Percentiles rank a stretch among this genome's conserved stretches.
phyloP scores from a whole-genome alignment of 2,329 filamentous ascomycete species.

The Talaromyces verruculosus region DNA sequence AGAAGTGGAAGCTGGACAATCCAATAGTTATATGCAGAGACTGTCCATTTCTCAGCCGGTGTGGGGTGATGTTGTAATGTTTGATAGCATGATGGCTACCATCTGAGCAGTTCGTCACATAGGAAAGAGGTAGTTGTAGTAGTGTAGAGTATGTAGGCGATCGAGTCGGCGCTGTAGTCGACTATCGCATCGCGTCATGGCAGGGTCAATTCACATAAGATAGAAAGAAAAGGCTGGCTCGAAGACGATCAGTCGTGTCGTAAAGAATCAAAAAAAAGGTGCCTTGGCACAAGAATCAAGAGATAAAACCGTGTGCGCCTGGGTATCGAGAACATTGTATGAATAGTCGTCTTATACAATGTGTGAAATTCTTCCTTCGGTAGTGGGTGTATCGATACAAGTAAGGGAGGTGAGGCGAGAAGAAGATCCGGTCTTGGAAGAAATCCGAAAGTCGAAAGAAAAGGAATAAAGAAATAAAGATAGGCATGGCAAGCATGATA shows the following conservation, averaged over 20 bases:
- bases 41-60: not conserved
- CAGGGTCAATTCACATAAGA: constrained; percentile 21
- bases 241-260: constrained; percentile 36
- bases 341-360: constrained; percentile 16
- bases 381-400: constrained; percentile 15
- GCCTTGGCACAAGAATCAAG: not conserved
- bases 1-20: constrained; percentile 7
- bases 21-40: constrained; percentile 6
- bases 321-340: constrained; percentile 29
- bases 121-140: constrained; percentile 12
- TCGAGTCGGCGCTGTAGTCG: constrained; percentile 1
- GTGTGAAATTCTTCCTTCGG: constrained; percentile 9
- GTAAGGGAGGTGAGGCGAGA: constrained; percentile 1
- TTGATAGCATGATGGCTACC: not conserved
- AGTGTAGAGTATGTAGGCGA: not conserved
- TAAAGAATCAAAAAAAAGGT: not conserved
- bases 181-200: constrained; percentile 15
- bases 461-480: constrained; percentile 17
- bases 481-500: constrained; percentile 20
- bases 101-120: constrained; percentile 18
- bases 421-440: constrained; percentile 13
- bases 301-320: constrained; percentile 36
- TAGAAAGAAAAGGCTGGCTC: constrained; percentile 6
- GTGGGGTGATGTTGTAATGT: not conserved
- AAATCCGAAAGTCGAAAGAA: constrained; percentile 25